Conservation (phyloP, 1,284 basidiomycete genomes). For the Ustilago xerochloae region DNA sequence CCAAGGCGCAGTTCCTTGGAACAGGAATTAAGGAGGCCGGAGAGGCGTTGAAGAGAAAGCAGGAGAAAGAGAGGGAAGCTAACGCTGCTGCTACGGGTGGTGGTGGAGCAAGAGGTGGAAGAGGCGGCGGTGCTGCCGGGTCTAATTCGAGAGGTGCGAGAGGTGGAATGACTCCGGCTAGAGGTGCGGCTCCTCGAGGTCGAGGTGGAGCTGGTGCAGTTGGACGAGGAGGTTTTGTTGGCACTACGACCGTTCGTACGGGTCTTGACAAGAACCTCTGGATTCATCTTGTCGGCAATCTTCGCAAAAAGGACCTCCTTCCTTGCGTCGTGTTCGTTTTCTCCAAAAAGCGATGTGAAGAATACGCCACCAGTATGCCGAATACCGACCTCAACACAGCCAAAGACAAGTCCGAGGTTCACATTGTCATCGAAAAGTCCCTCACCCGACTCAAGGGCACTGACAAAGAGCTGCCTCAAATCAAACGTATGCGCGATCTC, state of each 20-base stretch:
- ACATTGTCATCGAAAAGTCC: slow-evolving; percentile 92
- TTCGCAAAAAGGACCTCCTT: slow-evolving; percentile 85
- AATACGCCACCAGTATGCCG: slow-evolving; percentile 88
- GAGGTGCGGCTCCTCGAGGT: slow-evolving; percentile 68
- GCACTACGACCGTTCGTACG: slow-evolving; percentile 55
- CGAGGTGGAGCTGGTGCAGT: slow-evolving; percentile 72
- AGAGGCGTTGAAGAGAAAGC: slow-evolving; percentile 88
- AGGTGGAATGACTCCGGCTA: slow-evolving; percentile 42
- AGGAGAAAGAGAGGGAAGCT: slow-evolving; percentile 94
- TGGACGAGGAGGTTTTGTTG: slow-evolving; percentile 69
- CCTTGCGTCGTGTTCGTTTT: slow-evolving; percentile 98
- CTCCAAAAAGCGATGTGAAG: slow-evolving; percentile 96
- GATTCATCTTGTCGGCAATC: slow-evolving; percentile 87
- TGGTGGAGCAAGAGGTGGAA: slow-evolving; percentile 74
- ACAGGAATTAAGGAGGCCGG: slow-evolving; percentile 78
- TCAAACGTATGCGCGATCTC: slow-evolving; percentile 88
- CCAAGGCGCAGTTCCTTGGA: slow-evolving; percentile 77
- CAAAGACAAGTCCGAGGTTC: slow-evolving; percentile 94
- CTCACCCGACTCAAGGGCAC: slow-evolving; percentile 85
- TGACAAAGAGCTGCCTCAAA: slow-evolving; percentile 95
- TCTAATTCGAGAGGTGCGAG: slow-evolving; percentile 44
- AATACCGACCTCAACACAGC: slow-evolving; percentile 87
- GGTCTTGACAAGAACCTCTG: slow-evolving; percentile 88
- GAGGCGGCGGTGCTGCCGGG: slow-evolving; percentile 52
- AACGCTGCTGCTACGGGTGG: slow-evolving; percentile 78